phyloP scores from a whole-genome alignment of 148 eudicot species.

The Persicaria maculosa region DNA sequence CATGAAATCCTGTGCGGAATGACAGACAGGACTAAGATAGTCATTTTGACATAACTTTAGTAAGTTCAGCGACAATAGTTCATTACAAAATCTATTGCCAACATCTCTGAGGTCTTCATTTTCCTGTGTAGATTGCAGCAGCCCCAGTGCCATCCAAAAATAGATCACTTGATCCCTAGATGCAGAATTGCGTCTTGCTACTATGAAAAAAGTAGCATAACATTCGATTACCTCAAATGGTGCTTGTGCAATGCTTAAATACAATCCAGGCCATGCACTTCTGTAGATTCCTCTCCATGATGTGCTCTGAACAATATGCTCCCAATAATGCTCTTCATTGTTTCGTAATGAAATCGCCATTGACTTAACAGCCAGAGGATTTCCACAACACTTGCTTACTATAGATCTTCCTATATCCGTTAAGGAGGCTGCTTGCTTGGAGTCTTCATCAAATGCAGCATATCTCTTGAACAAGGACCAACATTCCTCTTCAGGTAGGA shows the following conservation, averaged over 20 bases:
- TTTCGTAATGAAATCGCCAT: conserved; percentile 16
- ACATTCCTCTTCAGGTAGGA: no score
- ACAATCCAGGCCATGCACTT: background rate
- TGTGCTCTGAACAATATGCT: background rate
- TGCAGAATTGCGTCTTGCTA: background rate
- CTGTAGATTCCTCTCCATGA: background rate
- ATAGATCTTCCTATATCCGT: conserved; percentile 13
- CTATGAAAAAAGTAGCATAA: conserved; percentile 8
- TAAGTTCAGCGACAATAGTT: conserved; percentile 16
- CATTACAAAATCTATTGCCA: conserved; percentile 14
- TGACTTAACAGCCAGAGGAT: conserved; percentile 24
- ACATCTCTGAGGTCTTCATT: conserved; percentile 14
- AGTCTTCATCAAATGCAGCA: conserved; percentile 6
- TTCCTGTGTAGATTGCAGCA: background rate
- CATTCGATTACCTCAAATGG: background rate
- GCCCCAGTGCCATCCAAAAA: conserved; percentile 25
- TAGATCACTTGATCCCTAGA: background rate
- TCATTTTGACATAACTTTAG: background rate
- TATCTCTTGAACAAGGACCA: no score
- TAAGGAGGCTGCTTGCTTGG: background rate
- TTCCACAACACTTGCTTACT: conserved; percentile 10
- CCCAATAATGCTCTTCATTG: conserved; percentile 17
- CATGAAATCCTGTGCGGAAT: no score
- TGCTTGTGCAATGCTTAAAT: background rate
- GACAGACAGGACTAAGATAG: no score